A percentile compares a stretch with the other conserved stretches of the same genome.
Evolutionary conservation across 106 monocot genomes (phyloP).

Genomic region (Dioscorea dumetorum): DNA sequence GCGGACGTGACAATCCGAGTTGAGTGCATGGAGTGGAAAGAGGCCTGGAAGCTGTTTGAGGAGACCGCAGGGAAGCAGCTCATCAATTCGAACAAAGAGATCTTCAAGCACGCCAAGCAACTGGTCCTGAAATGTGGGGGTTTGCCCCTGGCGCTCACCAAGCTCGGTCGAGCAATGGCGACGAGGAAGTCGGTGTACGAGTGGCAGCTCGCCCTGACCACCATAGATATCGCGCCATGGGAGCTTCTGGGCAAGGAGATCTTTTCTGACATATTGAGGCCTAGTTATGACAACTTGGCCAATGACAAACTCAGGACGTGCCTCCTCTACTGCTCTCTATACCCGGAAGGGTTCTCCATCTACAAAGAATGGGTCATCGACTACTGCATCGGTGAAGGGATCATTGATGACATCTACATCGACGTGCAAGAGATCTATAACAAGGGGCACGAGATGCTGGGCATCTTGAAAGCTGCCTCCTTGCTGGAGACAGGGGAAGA

Average conservation of each 20-base stretch:
- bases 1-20: conserved; percentile 18
- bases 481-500: background rate
- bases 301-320: conserved; percentile 12
- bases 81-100: background rate
- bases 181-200: conserved; percentile 18
- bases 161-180: conserved; percentile 24
- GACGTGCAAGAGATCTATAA: background rate
- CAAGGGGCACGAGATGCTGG: background rate
- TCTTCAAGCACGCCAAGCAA: conserved; percentile 7
- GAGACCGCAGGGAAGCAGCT: conserved; percentile 16
- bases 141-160: conserved; percentile 30
- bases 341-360: conserved; percentile 20
- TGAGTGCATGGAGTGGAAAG: conserved; percentile 13
- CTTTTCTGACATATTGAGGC: conserved; percentile 14
- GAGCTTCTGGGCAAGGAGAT: conserved; percentile 28
- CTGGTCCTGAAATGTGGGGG: conserved; percentile 23
- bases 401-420: conserved; percentile 14
- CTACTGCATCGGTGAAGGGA: conserved; percentile 31
- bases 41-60: conserved; percentile 26
- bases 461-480: background rate
- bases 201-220: conserved; percentile 22
- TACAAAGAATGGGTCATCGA: conserved; percentile 18
- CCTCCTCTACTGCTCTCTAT: conserved; percentile 33
- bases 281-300: conserved; percentile 34
- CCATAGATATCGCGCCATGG: conserved; percentile 9